Evolutionary conservation across 140 eudicot genomes (phyloP).

Genomic region (Flaveria floridana): DNA sequence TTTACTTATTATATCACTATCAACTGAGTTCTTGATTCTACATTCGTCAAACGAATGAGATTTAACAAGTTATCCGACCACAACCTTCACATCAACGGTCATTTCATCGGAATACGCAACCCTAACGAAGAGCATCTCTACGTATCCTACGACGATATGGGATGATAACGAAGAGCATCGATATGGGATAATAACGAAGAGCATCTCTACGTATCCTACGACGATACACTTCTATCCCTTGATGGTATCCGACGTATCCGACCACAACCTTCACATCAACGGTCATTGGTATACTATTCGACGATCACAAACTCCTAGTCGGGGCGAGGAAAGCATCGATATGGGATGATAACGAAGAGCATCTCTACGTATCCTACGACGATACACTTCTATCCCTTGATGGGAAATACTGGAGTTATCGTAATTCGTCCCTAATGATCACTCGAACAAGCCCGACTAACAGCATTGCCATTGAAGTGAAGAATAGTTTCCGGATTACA

Average conservation of each 20-base stretch:
- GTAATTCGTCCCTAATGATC: conserved; percentile 41
- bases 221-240: too few relatives aligned
- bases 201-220: too few relatives aligned
- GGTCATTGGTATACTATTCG: conserved; percentile 56
- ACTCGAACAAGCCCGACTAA: conserved; percentile 43
- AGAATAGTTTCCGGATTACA: conserved; percentile 54
- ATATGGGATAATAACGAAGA: too few relatives aligned
- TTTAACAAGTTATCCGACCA: conserved; percentile 71
- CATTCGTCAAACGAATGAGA: too few relatives aligned
- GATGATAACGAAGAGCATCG: too few relatives aligned
- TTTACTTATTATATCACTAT: too few relatives aligned
- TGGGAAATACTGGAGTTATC: conserved; percentile 33
- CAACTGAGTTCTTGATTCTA: too few relatives aligned
- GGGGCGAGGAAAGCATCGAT: conserved; percentile 56
- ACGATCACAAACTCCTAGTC: conserved; percentile 52
- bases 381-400: conserved; percentile 38
- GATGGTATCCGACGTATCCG: too few relatives aligned
- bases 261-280: too few relatives aligned
- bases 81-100: conserved; percentile 75
- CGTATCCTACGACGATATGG: too few relatives aligned
- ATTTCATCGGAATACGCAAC: conserved; percentile 44
- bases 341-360: conserved; percentile 64
- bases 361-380: conserved; percentile 46
- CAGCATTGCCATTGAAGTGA: conserved; percentile 49
- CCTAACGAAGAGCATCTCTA: too few relatives aligned